Conservation (phyloP, 176 grass and related monocot genomes). For the Cenchrus purpureus region DNA sequence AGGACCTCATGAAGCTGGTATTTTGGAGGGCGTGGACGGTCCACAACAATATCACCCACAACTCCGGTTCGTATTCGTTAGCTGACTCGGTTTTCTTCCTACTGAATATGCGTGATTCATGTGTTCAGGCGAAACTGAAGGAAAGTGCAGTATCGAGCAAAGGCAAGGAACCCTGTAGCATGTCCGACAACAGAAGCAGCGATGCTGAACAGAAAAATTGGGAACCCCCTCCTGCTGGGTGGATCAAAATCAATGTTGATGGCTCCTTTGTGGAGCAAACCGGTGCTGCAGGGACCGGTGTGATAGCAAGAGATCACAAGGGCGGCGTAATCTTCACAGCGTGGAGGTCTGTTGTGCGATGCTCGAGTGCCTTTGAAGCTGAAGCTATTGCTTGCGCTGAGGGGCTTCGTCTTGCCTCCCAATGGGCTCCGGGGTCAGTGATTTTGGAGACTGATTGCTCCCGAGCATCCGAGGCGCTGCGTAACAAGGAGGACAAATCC, state of each 20-base stretch:
- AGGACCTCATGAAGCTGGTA: rapidly evolving
- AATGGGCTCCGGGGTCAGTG: no score
- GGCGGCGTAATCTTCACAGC: background rate
- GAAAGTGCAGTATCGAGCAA: background rate
- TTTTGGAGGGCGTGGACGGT: background rate
- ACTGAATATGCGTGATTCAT: no score
- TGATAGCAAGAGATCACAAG: rapidly evolving
- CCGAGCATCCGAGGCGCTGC: background rate
- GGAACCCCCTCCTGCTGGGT: background rate
- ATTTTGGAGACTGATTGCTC: no score
- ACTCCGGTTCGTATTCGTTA: rapidly evolving
- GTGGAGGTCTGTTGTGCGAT: rapidly evolving
- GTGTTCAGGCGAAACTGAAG: no score
- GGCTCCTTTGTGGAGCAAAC: background rate
- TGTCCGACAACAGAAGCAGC: background rate
- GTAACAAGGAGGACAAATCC: background rate
- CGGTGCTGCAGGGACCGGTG: no score
- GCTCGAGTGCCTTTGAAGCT: background rate
- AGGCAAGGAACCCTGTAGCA: background rate
- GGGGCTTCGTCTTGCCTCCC: background rate
- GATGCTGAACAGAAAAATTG: background rate
- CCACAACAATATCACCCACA: background rate
- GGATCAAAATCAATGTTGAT: background rate
- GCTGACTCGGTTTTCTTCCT: background rate
- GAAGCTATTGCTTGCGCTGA: background rate